phyloP scores from a whole-genome alignment of 257 asterid genomes.

The Leonotis leonurus region DNA sequence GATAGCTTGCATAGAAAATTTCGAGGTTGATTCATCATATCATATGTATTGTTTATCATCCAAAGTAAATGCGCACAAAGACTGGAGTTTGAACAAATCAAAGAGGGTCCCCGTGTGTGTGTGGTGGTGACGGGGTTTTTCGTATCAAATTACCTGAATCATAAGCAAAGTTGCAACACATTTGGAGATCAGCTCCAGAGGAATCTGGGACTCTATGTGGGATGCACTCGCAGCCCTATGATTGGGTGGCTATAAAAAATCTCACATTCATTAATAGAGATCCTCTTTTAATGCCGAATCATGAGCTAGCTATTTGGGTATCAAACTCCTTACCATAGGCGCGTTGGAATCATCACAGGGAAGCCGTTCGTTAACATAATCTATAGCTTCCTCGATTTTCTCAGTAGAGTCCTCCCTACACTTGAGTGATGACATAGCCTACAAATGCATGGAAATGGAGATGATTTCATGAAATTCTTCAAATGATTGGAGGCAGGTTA shows the following conservation, averaged over 20 bases:
- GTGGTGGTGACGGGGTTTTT: neutral
- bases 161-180: constrained; percentile 73
- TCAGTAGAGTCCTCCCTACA: constrained; percentile 38
- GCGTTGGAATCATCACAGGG: constrained; percentile 28
- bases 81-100: neutral
- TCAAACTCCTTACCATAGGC: constrained; percentile 33
- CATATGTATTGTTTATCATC: neutral
- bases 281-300: neutral
- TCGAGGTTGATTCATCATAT: neutral
- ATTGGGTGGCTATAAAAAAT: constrained; percentile 37
- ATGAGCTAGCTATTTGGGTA: neutral
- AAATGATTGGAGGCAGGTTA: neutral
- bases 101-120: neutral
- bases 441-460: neutral
- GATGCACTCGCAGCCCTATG: constrained; percentile 24
- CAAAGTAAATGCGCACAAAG: neutral
- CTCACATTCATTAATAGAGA: neutral
- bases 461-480: neutral
- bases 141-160: constrained; percentile 43
- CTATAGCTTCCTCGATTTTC: constrained; percentile 62
- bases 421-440: constrained; percentile 74
- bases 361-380: constrained; percentile 35
- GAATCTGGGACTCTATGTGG: constrained; percentile 45
- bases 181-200: constrained; percentile 55
- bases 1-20: too few relatives aligned